Evolutionary conservation across 2,329 filamentous ascomycete species (phyloP), one percentile per base, ranked within the genome.

Genomic region (Talaromyces sp.): DNA sequence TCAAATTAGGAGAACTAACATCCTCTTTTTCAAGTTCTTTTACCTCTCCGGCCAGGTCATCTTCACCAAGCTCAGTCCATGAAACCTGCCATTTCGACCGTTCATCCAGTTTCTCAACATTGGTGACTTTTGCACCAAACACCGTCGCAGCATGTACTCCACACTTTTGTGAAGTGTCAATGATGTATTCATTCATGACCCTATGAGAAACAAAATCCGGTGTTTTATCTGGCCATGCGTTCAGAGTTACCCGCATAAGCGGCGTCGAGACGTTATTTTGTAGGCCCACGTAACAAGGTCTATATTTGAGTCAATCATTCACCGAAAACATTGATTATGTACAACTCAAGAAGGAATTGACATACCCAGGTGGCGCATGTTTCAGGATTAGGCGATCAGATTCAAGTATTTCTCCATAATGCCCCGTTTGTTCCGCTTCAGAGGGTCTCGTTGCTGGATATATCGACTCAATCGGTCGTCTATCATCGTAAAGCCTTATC

Each of bases 51-150:
- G 21, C 23, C 11, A 18, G 1, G 87, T 69, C 1, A 77, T 81
- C 5, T 46, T 28, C 37, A 3, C 28, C 6, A 37, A 63, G 39
- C 16, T 39, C 25, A 2, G 78, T 77, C 14, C 83, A 83, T 1
- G 77, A 72, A 0, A 89, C 74, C 1, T 70, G 69, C 87, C 87
- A 90, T 14, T 74, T 73, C 0, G 65, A 42, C 2, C 71, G 74
- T 0, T 65, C 40, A 1, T 72, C 75, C 11, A 56, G 69, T 68
- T 88, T 89, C 1, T 67, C 64, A 0, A 83, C 68, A 2, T 76
- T 73, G 64, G 83, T 82, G 0, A 90, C 87, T n/a, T 83, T 77
- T 0, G 87, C 88, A 50, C 86, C 76, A 67, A 84, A 88, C 0
- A 75, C 69, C 0, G 84, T 85, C 8, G 79, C 69, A 0, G 76